Evolutionary conservation across 495 filamentous ascomycete genomes (phyloP), one percentile per base, ranked within the genome.

Genomic region (Talaromyces thailandensis): DNA sequence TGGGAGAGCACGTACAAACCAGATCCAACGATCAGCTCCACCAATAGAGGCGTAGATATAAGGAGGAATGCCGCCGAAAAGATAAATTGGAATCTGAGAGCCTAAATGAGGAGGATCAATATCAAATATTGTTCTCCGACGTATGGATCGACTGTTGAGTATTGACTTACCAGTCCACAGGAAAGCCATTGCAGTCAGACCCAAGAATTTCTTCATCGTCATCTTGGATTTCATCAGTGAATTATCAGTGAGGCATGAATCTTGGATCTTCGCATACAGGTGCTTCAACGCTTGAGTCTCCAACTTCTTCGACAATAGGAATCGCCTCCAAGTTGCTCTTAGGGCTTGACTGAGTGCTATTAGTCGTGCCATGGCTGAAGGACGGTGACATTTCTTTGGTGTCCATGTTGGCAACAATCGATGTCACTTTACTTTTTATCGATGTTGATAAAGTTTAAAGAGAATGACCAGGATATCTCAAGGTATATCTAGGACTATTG

Each of bases 41-140:
- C 86, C 87, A 64, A 91, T 84, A 18, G 84, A 80, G 9, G 71
- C 67, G 67, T 89, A 88, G 56, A 91, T 86, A 68, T 83, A 80
- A 0, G 85, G 85, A 31, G 84, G 84, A 61, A 86, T 81, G 9
- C 80, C 83, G 21, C 81, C 81, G 81, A 58, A 25, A 3, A 63
- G 64, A 18, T 57, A 64, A 3, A 64, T 26, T 6, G 61, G 61
- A 7, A 62, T 62, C 43, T 62, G 61, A 4, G 59, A 61, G 21
- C 59, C 59, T 57, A 23, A 32, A 59, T n/a, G 45, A 57, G 2
- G 37, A 48, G 23, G 23, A 43, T n/a, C 18, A n/a, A 62, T 31
- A 63, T 62, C 11, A 62, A 32, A 37, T 40, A n/a, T 18, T 7
- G 9, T 28, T 24, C n/a, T n/a, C n/a, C 18, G 16, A 21, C 14